These are phyloP conservation scores for Eucalyptus dawsonii DNA, from an alignment of 345 rosid genomes.

Conservation along the genomic window DNA sequence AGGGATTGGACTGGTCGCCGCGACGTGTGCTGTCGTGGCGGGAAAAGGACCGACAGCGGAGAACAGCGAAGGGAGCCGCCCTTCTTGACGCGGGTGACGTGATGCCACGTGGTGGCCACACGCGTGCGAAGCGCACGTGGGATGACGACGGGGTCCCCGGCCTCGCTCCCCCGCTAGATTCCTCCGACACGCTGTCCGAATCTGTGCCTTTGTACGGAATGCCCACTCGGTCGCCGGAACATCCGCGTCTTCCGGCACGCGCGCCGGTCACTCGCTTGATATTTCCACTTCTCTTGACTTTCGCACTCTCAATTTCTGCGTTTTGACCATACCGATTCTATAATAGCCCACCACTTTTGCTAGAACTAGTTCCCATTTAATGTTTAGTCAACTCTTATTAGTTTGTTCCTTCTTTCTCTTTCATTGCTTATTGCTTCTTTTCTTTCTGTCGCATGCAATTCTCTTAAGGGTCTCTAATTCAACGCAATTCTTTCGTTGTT, in stretches of 20 bases:
- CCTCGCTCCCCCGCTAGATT: background rate
- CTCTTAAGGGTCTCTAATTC: background rate
- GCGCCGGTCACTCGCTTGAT: background rate
- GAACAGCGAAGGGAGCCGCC: too few species aligned
- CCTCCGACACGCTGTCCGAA: background rate
- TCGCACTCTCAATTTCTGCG: background rate
- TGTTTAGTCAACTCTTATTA: background rate
- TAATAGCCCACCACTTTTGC: background rate
- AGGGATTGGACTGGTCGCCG: background rate
- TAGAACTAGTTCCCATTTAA: background rate
- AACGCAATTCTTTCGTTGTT: rapidly evolving
- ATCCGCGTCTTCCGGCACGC: background rate
- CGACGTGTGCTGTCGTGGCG: background rate
- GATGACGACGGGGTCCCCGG: background rate
- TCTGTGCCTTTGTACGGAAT: background rate
- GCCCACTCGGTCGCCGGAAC: background rate
- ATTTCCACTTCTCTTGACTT: background rate
- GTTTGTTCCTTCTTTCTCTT: background rate
- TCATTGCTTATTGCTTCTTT: background rate
- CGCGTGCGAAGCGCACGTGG: background rate
- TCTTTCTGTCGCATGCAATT: background rate
- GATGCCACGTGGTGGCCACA: background rate
- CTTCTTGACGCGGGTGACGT: background rate
- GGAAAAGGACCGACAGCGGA: background rate
- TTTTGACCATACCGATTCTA: too few species aligned